phyloP scores from a whole-genome alignment of 495 filamentous ascomycete genomes.

The Aspergillus funiculosus region DNA sequence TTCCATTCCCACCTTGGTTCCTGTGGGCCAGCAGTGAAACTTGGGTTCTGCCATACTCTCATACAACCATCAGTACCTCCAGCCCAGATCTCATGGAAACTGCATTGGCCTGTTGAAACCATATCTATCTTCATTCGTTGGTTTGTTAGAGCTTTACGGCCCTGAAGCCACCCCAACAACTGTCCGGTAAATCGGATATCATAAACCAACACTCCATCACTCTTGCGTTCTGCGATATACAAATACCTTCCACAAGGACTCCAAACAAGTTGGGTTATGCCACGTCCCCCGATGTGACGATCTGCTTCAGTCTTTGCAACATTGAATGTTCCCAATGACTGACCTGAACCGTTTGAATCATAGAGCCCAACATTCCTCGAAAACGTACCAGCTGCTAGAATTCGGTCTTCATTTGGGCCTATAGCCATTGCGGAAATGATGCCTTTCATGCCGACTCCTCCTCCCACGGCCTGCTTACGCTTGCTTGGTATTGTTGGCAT shows the following conservation, averaged over 20 bases:
- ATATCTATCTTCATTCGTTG: conserved; percentile 77
- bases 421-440: conserved; percentile 63
- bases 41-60: conserved; percentile 66
- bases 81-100: conserved; percentile 73
- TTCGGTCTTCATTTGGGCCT: conserved; percentile 40
- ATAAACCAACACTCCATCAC: conserved; percentile 68
- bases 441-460: conserved; percentile 76
- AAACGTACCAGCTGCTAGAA: conserved; percentile 81
- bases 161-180: conserved; percentile 62
- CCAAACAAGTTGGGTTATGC: conserved; percentile 73
- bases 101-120: conserved; percentile 33
- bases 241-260: conserved; percentile 84
- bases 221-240: conserved; percentile 77
- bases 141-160: conserved; percentile 65
- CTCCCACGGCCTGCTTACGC: conserved; percentile 60
- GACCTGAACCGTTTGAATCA: conserved; percentile 58
- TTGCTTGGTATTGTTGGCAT: conserved; percentile 74
- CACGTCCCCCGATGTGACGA: conserved; percentile 52
- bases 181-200: conserved; percentile 71
- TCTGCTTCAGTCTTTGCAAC: conserved; percentile 36
- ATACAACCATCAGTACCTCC: conserved; percentile 76
- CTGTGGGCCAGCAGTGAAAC: conserved; percentile 47
- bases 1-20: conserved; percentile 54
- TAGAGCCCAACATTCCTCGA: conserved; percentile 73
- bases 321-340: conserved; percentile 62